Evolutionary conservation across 179 eudicot genomes (phyloP).

Genomic region (Camellia oleifera): DNA sequence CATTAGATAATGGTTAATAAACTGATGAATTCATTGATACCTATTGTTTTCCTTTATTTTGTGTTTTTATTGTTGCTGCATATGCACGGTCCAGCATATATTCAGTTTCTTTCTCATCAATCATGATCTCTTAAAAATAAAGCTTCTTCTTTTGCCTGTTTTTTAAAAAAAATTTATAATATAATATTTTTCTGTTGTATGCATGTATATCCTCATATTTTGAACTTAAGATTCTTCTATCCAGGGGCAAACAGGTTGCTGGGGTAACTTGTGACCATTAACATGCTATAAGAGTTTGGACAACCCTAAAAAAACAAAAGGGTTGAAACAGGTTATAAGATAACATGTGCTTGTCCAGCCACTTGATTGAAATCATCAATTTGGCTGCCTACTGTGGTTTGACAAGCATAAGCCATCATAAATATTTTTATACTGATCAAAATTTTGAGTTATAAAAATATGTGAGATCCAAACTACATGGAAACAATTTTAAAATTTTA

Average conservation of each 20-base stretch:
- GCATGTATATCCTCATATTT: background rate
- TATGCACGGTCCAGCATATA: background rate
- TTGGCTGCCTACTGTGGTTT: background rate
- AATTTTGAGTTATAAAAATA: background rate
- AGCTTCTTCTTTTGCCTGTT: too few species aligned
- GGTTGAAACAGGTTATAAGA: background rate
- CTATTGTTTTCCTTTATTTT: background rate
- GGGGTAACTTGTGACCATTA: background rate
- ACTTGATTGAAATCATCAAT: background rate
- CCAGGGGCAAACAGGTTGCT: background rate
- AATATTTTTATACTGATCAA: background rate
- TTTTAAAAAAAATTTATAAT: background rate
- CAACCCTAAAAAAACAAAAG: background rate
- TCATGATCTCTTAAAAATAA: background rate
- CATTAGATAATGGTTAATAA: background rate
- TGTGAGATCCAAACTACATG: background rate
- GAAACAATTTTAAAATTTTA: background rate
- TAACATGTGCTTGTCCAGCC: too few species aligned
- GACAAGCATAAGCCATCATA: background rate
- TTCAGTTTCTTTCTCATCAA: background rate
- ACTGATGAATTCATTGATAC: background rate
- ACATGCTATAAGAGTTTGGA: conserved; percentile 7
- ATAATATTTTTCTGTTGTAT: background rate
- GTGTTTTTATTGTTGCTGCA: background rate
- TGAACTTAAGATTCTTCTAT: background rate